Evolutionary conservation across 306 rosid genomes (phyloP), one percentile per base, ranked within the genome.

Genomic region (Phaseolus lunatus): DNA sequence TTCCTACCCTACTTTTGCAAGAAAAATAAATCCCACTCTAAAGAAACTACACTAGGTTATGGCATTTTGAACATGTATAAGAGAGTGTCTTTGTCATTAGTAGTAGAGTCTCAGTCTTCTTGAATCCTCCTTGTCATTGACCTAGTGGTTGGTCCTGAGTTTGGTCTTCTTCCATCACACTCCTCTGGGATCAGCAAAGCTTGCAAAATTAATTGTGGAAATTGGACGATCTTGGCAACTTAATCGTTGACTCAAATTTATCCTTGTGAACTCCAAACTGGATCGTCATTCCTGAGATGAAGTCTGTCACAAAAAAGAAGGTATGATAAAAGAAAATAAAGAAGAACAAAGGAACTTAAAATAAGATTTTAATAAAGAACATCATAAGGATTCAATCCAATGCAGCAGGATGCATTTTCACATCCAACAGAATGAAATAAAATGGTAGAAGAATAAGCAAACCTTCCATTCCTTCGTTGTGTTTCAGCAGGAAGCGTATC

Each of bases 401-500:
- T 14, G 33, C 67, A 75, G 37, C 63, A 65, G 16, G 14, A 18
- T 8, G 29, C 57, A 61, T 45, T 47, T 43, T 44, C 50, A 26
- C 54, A 44, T 48, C 64, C 54, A 58, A 33, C 41, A 78, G 35
- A 61, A 73, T 45, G 62, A 76, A 83, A 86, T 15, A 35, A 57
- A 62, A 82, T 66, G 44, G 77, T 31, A 69, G 70, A 44, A 82
- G 75, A 80, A 64, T 12, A 65, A 23, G 29, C 82, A 71, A 77
- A 92, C 98, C 94, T 89, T 83, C 97, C 97, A 70, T 94, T 94
- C 82, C 98, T 87, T 80, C 65, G 76, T 71, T 94, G 97, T 19
- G 98, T 87, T 86, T 90, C 98, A n/a, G 91, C 27, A 35, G 98
- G 97, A 83, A 90, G 89, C 3, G 88, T 80, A 68, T 85, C 87